These are phyloP conservation scores for Microcos paniculata DNA, from an alignment of 345 rosid species.

Conservation along the genomic window DNA sequence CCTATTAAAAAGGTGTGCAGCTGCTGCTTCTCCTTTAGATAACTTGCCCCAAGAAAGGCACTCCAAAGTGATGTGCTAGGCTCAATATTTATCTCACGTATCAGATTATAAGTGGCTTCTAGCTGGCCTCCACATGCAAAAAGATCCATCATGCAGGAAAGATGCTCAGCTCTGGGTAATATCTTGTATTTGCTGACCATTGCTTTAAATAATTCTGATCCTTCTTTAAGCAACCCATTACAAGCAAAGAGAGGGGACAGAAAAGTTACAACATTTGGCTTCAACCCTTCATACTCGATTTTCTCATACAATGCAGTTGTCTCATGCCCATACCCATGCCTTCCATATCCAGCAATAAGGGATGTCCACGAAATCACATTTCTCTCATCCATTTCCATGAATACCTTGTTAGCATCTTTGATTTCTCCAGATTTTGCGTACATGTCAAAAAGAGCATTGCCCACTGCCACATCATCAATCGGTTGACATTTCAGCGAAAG, in stretches of 20 bases:
- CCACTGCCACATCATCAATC: constrained; percentile 43
- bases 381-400: constrained; percentile 50
- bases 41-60: constrained; percentile 61
- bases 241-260: constrained; percentile 68
- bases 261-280: constrained; percentile 66
- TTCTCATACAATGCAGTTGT: constrained; percentile 52
- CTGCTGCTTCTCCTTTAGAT: constrained; percentile 55
- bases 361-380: constrained; percentile 75
- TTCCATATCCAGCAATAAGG: constrained; percentile 66
- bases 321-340: constrained; percentile 55
- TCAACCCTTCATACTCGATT: constrained; percentile 54
- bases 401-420: constrained; percentile 49
- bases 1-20: constrained; percentile 44
- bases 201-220: constrained; percentile 52
- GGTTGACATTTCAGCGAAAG: constrained; percentile 47
- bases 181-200: constrained; percentile 54
- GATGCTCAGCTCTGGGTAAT: constrained; percentile 53
- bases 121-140: constrained; percentile 63
- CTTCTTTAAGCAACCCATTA: constrained; percentile 52
- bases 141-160: constrained; percentile 69
- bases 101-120: constrained; percentile 52
- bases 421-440: constrained; percentile 75
- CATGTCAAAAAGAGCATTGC: constrained; percentile 76
- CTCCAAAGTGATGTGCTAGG: constrained; percentile 65
- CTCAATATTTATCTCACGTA: constrained; percentile 35